Evolutionary conservation across 768 basidiomycete genomes (phyloP).

Genomic region (Mycena metata): DNA sequence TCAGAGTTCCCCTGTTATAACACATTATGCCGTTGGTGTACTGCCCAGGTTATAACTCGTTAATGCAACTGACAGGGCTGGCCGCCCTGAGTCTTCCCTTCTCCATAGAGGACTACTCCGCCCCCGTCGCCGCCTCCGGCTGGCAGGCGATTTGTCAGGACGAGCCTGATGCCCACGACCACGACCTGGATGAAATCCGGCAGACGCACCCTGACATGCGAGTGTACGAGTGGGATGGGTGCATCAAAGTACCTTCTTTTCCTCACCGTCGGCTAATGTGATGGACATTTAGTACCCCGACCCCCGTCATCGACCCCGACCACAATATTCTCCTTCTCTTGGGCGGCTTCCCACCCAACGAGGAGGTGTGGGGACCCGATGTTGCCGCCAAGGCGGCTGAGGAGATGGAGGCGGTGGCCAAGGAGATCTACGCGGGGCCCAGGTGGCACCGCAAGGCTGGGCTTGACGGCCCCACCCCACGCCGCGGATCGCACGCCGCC

Average conservation of each 20-base stretch:
- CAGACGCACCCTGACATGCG: neutral
- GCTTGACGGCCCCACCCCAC: neutral
- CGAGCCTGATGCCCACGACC: conserved; percentile 1
- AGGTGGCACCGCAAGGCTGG: neutral
- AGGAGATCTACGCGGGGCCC: neutral
- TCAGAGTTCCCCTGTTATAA: no score
- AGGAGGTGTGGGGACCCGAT: neutral
- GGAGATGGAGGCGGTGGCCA: no score
- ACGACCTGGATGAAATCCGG: neutral
- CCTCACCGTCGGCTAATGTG: neutral
- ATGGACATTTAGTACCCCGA: neutral
- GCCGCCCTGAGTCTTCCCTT: neutral
- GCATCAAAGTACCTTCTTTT: neutral
- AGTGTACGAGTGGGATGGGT: conserved; percentile 1
- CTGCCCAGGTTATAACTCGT: no score
- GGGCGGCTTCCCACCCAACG: neutral
- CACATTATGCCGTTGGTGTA: no score
- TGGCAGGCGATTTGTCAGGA: neutral
- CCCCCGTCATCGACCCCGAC: neutral
- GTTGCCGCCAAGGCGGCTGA: neutral
- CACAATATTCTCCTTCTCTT: neutral
- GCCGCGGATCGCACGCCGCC: neutral
- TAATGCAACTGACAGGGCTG: no score
- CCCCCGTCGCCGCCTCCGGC: conserved; percentile 1
- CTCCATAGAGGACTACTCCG: neutral